Evolutionary conservation across 2,329 filamentous ascomycete species (phyloP).

Genomic region (Pseudopyricularia cyperi): DNA sequence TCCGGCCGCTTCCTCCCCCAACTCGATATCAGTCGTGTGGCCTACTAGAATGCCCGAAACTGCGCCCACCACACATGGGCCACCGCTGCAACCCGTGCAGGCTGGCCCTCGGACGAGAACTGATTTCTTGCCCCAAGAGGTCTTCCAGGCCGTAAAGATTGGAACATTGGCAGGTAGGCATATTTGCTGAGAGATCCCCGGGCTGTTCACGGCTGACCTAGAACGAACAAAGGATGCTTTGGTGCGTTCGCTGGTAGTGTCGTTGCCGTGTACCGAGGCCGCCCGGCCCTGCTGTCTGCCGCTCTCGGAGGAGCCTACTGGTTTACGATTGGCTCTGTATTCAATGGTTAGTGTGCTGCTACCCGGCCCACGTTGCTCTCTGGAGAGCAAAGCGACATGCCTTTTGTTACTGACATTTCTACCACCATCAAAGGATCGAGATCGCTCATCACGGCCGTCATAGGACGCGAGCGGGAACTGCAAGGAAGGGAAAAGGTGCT

Average conservation of each 20-base stretch:
- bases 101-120: background rate
- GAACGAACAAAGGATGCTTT: conserved; percentile 31
- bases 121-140: background rate
- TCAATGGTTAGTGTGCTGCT: conserved; percentile 45
- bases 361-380: background rate
- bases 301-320: conserved; percentile 65
- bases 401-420: background rate
- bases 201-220: background rate
- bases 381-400: background rate
- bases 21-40: too few species aligned
- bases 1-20: too few species aligned
- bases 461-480: conserved; percentile 37
- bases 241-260: conserved; percentile 55
- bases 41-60: too few species aligned
- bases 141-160: background rate
- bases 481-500: conserved; percentile 45
- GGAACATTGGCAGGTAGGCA: background rate
- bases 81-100: too few species aligned
- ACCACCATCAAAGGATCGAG: conserved; percentile 28
- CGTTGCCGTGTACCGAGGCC: conserved; percentile 57
- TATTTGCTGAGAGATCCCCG: too few species aligned
- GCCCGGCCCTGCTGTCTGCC: conserved; percentile 57
- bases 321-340: conserved; percentile 65
- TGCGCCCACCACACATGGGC: background rate
- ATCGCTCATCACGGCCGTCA: conserved; percentile 29